These are phyloP conservation scores for Jasminum sambac DNA, from an alignment of 257 asterid genomes.

Conservation along the genomic window DNA sequence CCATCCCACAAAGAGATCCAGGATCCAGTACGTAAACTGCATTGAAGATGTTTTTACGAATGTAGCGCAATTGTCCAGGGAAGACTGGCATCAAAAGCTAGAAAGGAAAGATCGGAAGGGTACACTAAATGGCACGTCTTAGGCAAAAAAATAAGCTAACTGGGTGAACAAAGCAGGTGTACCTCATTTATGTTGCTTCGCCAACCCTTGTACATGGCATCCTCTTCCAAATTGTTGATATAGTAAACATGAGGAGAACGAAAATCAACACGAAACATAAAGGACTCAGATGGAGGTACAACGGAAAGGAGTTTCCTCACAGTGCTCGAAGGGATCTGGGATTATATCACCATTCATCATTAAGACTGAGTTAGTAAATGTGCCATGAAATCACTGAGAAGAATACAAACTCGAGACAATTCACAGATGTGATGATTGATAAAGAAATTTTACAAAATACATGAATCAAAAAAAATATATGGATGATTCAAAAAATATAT, in stretches of 20 bases:
- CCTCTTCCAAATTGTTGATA: conserved; percentile 88
- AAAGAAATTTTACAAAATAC: neutral
- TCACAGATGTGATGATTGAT: conserved; percentile 6
- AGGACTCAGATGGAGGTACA: conserved; percentile 79
- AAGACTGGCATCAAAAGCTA: conserved; percentile 97
- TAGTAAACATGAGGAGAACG: conserved; percentile 92
- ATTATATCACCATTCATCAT: conserved; percentile 28
- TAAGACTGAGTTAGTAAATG: conserved; percentile 20
- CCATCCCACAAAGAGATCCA: conserved; percentile 79
- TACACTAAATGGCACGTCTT: conserved; percentile 3
- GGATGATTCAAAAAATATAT: conserved; percentile 19
- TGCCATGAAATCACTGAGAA: conserved; percentile 17
- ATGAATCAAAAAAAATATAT: conserved; percentile 13
- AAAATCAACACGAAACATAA: conserved; percentile 81
- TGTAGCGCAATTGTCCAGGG: conserved; percentile 98
- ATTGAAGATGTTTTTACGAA: conserved; percentile 92
- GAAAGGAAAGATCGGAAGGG: conserved; percentile 25
- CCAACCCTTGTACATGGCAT: conserved; percentile 93
- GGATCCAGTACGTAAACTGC: conserved; percentile 94
- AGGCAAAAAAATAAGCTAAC: conserved; percentile 19
- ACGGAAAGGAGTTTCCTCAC: conserved; percentile 83
- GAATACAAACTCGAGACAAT: conserved; percentile 23
- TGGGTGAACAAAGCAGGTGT: conserved; percentile 15
- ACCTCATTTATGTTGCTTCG: conserved; percentile 95
- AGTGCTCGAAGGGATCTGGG: conserved; percentile 72